Evolutionary conservation across 2,329 filamentous ascomycete genomes (phyloP).

Genomic region (Chrysoporthe deuterocubensis): DNA sequence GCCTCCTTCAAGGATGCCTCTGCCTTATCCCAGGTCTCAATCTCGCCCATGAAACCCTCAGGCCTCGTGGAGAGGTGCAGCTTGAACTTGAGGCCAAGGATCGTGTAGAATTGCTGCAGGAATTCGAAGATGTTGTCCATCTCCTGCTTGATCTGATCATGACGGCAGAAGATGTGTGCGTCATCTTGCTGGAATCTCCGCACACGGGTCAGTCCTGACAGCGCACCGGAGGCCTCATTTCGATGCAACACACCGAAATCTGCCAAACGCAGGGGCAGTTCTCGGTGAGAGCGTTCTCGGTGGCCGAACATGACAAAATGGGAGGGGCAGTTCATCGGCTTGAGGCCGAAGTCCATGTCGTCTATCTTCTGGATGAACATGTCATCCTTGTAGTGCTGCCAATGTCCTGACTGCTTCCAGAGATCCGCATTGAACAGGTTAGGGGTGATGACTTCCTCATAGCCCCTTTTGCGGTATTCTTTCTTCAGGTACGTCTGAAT

Average conservation of each 20-base stretch:
- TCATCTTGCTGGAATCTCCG: slow-evolving; percentile 96
- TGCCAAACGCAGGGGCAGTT: slow-evolving; percentile 88
- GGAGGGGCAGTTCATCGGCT: slow-evolving; percentile 98
- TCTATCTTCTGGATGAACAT: slow-evolving; percentile 81
- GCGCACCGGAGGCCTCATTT: slow-evolving; percentile 91
- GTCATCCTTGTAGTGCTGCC: slow-evolving; percentile 91
- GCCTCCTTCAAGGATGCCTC: slow-evolving; percentile 81
- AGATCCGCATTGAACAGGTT: slow-evolving; percentile 95
- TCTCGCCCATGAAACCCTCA: slow-evolving; percentile 86
- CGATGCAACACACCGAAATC: slow-evolving; percentile 96
- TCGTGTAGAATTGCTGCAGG: slow-evolving; percentile 72
- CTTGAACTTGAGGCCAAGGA: slow-evolving; percentile 89
- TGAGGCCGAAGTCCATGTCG: slow-evolving; percentile 76
- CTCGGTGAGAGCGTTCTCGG: slow-evolving; percentile 82
- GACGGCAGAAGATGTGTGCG: slow-evolving; percentile 91
- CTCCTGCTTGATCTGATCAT: slow-evolving; percentile 75
- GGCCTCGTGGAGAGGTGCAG: slow-evolving; percentile 89
- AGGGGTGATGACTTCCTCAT: slow-evolving; percentile 92
- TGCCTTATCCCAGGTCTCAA: slow-evolving; percentile 87
- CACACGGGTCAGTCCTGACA: slow-evolving; percentile 89
- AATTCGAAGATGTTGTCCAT: slow-evolving; percentile 89
- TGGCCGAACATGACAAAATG: slow-evolving; percentile 89
- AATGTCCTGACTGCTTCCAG: slow-evolving; percentile 95
- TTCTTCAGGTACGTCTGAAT: slow-evolving; percentile 79
- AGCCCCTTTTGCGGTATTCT: slow-evolving; percentile 91